These are phyloP conservation scores for Pyricularia sp. DNA, from an alignment of 2,329 filamentous ascomycete species.

Conservation along the genomic window DNA sequence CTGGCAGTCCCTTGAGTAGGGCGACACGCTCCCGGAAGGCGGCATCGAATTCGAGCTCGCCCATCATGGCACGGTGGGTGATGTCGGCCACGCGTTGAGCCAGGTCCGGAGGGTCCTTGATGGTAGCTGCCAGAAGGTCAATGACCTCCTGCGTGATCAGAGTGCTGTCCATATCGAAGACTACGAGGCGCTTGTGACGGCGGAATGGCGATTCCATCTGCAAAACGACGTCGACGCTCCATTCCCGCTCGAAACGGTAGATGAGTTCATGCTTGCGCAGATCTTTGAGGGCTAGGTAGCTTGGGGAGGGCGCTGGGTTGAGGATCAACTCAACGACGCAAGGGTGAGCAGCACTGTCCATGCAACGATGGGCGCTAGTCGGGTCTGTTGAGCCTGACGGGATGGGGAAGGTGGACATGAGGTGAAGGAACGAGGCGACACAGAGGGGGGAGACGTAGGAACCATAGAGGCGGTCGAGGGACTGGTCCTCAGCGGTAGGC, in stretches of 20 bases:
- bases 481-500: slow-evolving; percentile 44
- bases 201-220: slow-evolving; percentile 67
- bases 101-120: slow-evolving; percentile 60
- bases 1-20: slow-evolving; percentile 72
- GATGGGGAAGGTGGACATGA: slow-evolving; percentile 54
- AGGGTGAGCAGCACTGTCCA: slow-evolving; percentile 51
- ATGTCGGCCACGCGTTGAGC: slow-evolving; percentile 77
- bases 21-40: slow-evolving; percentile 74
- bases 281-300: slow-evolving; percentile 58
- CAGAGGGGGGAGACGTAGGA: slow-evolving; percentile 57
- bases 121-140: slow-evolving; percentile 79
- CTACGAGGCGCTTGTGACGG: slow-evolving; percentile 73
- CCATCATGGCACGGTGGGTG: slow-evolving; percentile 89
- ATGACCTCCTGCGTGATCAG: slow-evolving; percentile 97
- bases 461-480: slow-evolving; percentile 56
- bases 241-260: slow-evolving; percentile 77
- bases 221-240: slow-evolving; percentile 78
- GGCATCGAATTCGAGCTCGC: slow-evolving; percentile 83
- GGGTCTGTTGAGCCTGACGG: slow-evolving; percentile 41
- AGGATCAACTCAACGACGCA: slow-evolving; percentile 58
- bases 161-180: slow-evolving; percentile 99
- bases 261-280: slow-evolving; percentile 73
- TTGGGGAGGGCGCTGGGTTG: slow-evolving; percentile 47
- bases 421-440: slow-evolving; percentile 55
- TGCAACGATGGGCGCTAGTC: slow-evolving; percentile 53